Evolutionary conservation across 805 yeast species (phyloP), one percentile per base, ranked within the genome.

Genomic region (Wickerhamomyces canadensis): DNA sequence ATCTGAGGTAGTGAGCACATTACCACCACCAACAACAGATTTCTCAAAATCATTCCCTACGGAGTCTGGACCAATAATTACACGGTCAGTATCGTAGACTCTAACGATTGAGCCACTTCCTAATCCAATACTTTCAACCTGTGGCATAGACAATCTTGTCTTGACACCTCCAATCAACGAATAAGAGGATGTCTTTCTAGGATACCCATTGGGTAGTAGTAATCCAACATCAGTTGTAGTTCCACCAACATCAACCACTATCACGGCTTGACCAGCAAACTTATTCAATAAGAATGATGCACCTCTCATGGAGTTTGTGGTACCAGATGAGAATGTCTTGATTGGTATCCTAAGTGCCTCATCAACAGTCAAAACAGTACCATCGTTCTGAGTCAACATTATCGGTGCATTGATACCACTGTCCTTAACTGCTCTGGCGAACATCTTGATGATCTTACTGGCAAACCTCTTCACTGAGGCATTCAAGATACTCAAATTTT

Each of bases 81-180:
- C 31, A 2, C 38, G 26, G 4, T n/a, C n/a, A n/a, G 37, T 50
- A 19, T 44, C 47, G 2, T 41, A 41, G 13, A 45, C 53, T 32
- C 68, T 47, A 9, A 71, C 71, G 15, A 67, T 58, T 3, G 76
- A 70, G 3, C 76, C 76, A 37, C 76, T 76, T 24, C 77, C 76
- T 4, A 71, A 57, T 1, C 76, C 77, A 37, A 72, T 62, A 42
- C 70, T 62, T 45, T 67, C 74, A 15, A 67, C 74, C 23, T 69
- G 74, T 7, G 76, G 75, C 75, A 69, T 70, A 3, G 74, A 60
- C 36, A 70, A 64, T 41, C 65, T 66, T 60, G 66, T 69, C 40
- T 67, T 55, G 3, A 71, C 76, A 31, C 76, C 76, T 13, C 74
- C 74, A 33, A 70, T 65, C 27, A 47, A 45, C 1, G 72, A 65